A percentile compares a stretch with the other conserved stretches of the same genome.
Conservation (phyloP, 495 filamentous ascomycete genomes). For the Talaromyces borbonicus region DNA sequence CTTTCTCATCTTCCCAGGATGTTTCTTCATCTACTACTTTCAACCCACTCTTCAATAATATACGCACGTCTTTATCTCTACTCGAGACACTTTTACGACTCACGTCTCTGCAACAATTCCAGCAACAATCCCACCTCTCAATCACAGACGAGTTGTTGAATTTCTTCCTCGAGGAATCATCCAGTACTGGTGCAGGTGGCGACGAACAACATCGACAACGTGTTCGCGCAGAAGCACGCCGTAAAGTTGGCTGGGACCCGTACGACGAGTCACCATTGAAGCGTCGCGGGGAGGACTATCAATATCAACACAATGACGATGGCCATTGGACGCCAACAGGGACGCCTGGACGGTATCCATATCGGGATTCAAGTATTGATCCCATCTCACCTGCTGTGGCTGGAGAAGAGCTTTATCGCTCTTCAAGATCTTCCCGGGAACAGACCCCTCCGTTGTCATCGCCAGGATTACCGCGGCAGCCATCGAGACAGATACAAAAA, state of each 20-base stretch:
- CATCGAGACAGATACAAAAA: not conserved
- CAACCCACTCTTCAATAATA: slow-evolving; percentile 36
- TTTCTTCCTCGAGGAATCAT: slow-evolving; percentile 84
- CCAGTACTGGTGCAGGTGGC: slow-evolving; percentile 60
- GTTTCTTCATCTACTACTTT: slow-evolving; percentile 29
- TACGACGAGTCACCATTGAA: slow-evolving; percentile 66
- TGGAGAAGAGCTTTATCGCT: not conserved
- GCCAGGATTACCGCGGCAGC: slow-evolving; percentile 3
- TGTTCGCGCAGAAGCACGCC: slow-evolving; percentile 60
- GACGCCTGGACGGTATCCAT: slow-evolving; percentile 3
- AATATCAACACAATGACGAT: slow-evolving; percentile 22
- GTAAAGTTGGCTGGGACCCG: slow-evolving; percentile 83
- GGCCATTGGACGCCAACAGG: slow-evolving; percentile 6
- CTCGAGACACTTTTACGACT: slow-evolving; percentile 91
- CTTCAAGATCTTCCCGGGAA: slow-evolving; percentile 20
- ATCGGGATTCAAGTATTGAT: slow-evolving; percentile 5
- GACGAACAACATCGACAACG: slow-evolving; percentile 60
- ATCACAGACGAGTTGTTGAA: slow-evolving; percentile 92
- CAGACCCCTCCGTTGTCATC: slow-evolving; percentile 33
- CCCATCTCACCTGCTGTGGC: not conserved
- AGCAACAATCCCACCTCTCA: slow-evolving; percentile 83
- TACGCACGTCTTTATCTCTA: slow-evolving; percentile 81
- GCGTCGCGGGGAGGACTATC: slow-evolving; percentile 51
- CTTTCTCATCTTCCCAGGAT: slow-evolving; percentile 25
- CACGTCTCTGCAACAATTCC: slow-evolving; percentile 89